phyloP scores from a whole-genome alignment of 1,139 yeast species.

The Saccharomyces hybrid region DNA sequence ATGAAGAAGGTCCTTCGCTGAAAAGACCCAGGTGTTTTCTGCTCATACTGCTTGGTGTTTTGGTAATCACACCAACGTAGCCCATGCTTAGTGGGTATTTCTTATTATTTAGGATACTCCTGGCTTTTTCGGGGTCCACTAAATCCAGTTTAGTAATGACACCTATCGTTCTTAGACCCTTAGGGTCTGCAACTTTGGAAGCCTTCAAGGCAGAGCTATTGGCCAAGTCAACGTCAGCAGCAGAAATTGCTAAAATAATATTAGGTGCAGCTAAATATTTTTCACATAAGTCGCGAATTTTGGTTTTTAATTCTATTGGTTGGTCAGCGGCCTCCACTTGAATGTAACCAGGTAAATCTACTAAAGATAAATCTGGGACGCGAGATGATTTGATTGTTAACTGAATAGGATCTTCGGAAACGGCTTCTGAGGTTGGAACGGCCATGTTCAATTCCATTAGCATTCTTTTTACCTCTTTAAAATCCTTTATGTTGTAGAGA shows the following conservation, averaged over 20 bases:
- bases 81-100: conserved; percentile 93
- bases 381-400: conserved; percentile 82
- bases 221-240: conserved; percentile 97
- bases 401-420: conserved; percentile 86
- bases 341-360: conserved; percentile 95
- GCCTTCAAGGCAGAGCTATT: conserved; percentile 93
- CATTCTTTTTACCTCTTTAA: conserved; percentile 77
- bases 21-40: conserved; percentile 8
- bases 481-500: conserved; percentile 74
- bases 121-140: conserved; percentile 70
- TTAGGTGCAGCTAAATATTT: conserved; percentile 85
- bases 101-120: conserved; percentile 58
- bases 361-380: conserved; percentile 89
- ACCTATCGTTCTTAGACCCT: conserved; percentile 92
- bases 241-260: conserved; percentile 87
- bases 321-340: conserved; percentile 96
- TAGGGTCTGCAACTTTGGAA: conserved; percentile 97
- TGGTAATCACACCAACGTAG: conserved; percentile 92
- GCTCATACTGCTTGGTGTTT: conserved; percentile 44
- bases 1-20: conserved; percentile 15
- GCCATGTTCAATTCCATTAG: conserved; percentile 85
- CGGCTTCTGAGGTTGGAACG: conserved; percentile 77
- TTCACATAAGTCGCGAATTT: conserved; percentile 73
- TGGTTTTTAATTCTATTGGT: conserved; percentile 72
- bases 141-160: conserved; percentile 90